Base-by-base conservation (phyloP, 768 basidiomycete species). In the Pulveroboletus sp. region DNA sequence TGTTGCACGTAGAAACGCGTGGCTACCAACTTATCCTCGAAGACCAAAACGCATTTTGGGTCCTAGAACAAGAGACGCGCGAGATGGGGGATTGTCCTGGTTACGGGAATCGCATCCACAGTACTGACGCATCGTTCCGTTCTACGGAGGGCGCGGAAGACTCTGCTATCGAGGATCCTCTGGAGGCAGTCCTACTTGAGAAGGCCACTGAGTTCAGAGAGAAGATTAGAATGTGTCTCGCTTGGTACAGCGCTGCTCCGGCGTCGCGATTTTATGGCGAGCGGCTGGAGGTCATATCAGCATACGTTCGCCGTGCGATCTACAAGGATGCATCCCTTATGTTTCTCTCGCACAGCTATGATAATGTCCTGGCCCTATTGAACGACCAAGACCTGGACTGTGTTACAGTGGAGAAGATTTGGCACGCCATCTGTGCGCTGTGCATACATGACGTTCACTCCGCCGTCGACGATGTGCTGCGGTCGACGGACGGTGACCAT, bases 261-360 rank as follows among this genome's bases (percentile, higher is more conserved):
- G 42, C 49, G 21, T 73, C 71, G 7, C 60, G 43, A 15, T 72
- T 60, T 41, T 64, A 67, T 39, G 37, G 36, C n/a, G 72, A 73
- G 55, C 68, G 69, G 44, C 31, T 69, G 24, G 52, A 61, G 17
- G 56, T 71, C 48, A 66, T 73, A 45, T 58, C 57, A 47, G 69
- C 73, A 24, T 72, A 64, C 46, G 61, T 73, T 41, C 70, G 69
- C 13, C 64, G 71, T 15, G 71, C 64, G 18, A 59, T 73, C 28
- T 71, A 65, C 51, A 68, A 61, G 27, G 69, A 73, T 48, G 56
- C 68, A 42, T 62, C 64, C 21, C 66, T 73, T n/a, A 70, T 71
- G 64, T 60, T 71, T 41, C 57, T 67, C 33, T 63, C 71, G 3
- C 69, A 71, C 46, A 65, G 54, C 49, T 72, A 73, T 43, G 49